Evolutionary conservation across 2,329 filamentous ascomycete genomes (phyloP), one percentile per base, ranked within the genome.

Genomic region (Daldinia sp.): DNA sequence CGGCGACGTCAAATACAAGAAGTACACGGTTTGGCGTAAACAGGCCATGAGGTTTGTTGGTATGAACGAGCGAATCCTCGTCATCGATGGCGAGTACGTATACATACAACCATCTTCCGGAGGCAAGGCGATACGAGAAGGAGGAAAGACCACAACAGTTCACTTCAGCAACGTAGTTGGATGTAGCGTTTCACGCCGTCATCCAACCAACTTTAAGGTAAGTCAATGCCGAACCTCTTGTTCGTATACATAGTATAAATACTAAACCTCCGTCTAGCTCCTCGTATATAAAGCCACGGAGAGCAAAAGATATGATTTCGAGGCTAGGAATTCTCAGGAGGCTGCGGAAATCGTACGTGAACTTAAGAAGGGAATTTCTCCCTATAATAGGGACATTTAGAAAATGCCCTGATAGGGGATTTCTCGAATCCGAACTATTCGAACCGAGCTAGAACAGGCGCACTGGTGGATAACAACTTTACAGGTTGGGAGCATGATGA

Each of bases 61-160:
- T 3, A 85, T 90, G 72, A 91, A 91, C 63, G 90, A 93, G 70
- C 87, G 91, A 60, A 86, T 92, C 8, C 80, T 95, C 39, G 88
- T 90, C 47, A 92, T 96, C 68, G 92, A 94, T 70, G 91, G 91
- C 62, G 92, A 96, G 75, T 95, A 94, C 75, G 87, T 96, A 64
- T 91, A 94, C 76, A 93, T 96, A 70, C 90, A 93, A 84, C 91
- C 92, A 23, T 83, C 86, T 1, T 85, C 85, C 1, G 84, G 84
- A 8, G 88, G 88, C 34, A 91, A 90, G 73, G 85, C 87, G 9
- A 78, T 87, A 59, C 84, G 87, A 61, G 87, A 90, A 58, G 83
- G 82, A 19, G 86, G 86, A 32, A 93, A 93, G 79, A 90, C 88
- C 30, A 93, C 91, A 2, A 93, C 91, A 37, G 90, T 94, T 48